Base-by-base conservation (phyloP, 306 rosid species). In the Pyrus communis region DNA sequence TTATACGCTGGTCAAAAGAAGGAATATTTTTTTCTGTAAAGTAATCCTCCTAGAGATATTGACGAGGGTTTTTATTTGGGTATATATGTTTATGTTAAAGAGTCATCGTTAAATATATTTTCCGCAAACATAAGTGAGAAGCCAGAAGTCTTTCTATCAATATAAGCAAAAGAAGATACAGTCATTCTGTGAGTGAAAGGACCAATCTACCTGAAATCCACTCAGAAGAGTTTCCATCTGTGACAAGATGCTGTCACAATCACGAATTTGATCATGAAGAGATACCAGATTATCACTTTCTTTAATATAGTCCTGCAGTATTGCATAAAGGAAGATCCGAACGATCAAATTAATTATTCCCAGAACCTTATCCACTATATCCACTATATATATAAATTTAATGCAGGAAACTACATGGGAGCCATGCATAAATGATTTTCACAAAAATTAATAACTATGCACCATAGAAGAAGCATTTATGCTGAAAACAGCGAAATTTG, bases 211-310 rank as follows among this genome's bases (percentile, higher is more conserved):
- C 93, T 95, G 97, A 91, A 95, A 95, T 79, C 99, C 99, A 83
- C 97, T 79, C 42, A 95, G 89, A 79, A 95, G 93, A 70, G 96
- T 90, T 89, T 92, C 99, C 97, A 95, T 95, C 83, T 92, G 97
- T 71, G 97, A 92, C 89, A 95, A 90, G 80, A 95, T 92, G 84
- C 88, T 85, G 77, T 95, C 99, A 62, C 99, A 95, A 77, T 95
- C 99, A 77, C 85, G 93, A 87, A 95, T 95, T 85, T 95, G 97
- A 82, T 95, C 97, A 69, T 92, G 99, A 79, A 95, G 97, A 45
- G 97, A 95, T 64, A 95, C 97, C 79, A 95, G 87, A 83, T 95
- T 89, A 87, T 95, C 99, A 62, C 99, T 95, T 84, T 95, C 97
- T 72, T 87, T 87, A 22, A 95, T 92, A 71, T 95, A 95, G 78